Percentiles rank a stretch among this genome's conserved stretches.
Evolutionary conservation across 2,329 filamentous ascomycete genomes (phyloP).

Genomic region (Colletotrichum musae): DNA sequence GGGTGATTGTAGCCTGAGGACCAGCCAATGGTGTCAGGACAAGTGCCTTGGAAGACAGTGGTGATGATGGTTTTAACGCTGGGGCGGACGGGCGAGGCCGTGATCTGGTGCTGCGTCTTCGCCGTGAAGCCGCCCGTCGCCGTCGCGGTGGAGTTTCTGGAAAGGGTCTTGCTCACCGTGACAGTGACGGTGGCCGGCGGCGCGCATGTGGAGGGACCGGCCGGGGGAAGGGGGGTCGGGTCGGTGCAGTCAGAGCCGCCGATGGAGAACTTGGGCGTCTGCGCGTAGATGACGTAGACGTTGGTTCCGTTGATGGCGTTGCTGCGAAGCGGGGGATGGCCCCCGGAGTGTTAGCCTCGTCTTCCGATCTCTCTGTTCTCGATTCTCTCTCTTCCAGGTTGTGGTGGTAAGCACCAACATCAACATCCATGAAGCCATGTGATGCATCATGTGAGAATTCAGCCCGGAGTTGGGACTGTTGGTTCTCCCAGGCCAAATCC

Average conservation of each 20-base stretch:
- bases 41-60: slow-evolving; percentile 33
- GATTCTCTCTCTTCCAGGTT: background rate
- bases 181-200: slow-evolving; percentile 46
- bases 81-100: slow-evolving; percentile 28
- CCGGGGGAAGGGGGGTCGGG: slow-evolving; percentile 40
- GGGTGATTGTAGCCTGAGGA: slow-evolving; percentile 38
- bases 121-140: slow-evolving; percentile 38
- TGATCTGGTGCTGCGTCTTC: slow-evolving; percentile 18
- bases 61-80: slow-evolving; percentile 13
- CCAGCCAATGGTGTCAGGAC: slow-evolving; percentile 41
- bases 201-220: slow-evolving; percentile 45
- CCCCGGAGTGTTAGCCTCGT: background rate
- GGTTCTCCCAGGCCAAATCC: too few relatives aligned
- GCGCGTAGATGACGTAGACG: slow-evolving; percentile 59
- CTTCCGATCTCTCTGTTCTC: background rate
- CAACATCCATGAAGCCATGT: too few relatives aligned
- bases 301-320: slow-evolving; percentile 63
- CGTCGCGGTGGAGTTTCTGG: slow-evolving; percentile 39
- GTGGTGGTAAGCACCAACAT: too few relatives aligned
- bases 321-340: slow-evolving; percentile 21
- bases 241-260: slow-evolving; percentile 49
- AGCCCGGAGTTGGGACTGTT: too few relatives aligned
- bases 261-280: slow-evolving; percentile 57
- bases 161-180: slow-evolving; percentile 41
- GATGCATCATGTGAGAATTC: too few relatives aligned